Evolutionary conservation across 1,284 basidiomycete species (phyloP).

Genomic region (Austroboletus novae-zelandiae): DNA sequence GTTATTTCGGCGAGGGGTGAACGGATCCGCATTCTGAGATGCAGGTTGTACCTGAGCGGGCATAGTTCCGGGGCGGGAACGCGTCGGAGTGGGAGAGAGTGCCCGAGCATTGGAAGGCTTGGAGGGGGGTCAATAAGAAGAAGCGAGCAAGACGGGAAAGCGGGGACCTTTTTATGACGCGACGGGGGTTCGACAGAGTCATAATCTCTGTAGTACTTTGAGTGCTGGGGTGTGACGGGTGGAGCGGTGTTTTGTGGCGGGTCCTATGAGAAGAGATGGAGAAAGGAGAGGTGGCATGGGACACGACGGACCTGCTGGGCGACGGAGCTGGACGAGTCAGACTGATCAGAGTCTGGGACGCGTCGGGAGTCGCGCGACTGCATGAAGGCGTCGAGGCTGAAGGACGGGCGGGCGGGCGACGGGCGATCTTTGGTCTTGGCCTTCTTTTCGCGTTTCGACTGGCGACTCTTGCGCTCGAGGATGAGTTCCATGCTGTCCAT

Average conservation of each 20-base stretch:
- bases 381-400: conserved; percentile 48
- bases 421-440: conserved; percentile 46
- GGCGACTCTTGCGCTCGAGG: conserved; percentile 61
- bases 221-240: conserved; percentile 53
- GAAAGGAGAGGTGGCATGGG: conserved; percentile 10
- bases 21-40: conserved; percentile 28
- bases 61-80: conserved; percentile 28
- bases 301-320: conserved; percentile 34
- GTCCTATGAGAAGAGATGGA: conserved; percentile 29
- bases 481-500: conserved; percentile 72
- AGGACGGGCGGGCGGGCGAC: conserved; percentile 42
- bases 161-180: conserved; percentile 34
- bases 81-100: conserved; percentile 33
- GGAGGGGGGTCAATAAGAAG: background rate
- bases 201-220: conserved; percentile 59
- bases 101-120: conserved; percentile 19
- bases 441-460: conserved; percentile 51
- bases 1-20: conserved; percentile 43
- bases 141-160: background rate
- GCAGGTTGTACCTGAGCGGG: conserved; percentile 32
- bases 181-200: conserved; percentile 41
- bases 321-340: conserved; percentile 23
- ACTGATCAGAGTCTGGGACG: conserved; percentile 30
- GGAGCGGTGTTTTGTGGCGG: conserved; percentile 31
- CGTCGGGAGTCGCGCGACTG: conserved; percentile 55